Percentiles rank a stretch among this genome's conserved stretches.
Evolutionary conservation across 1,139 yeast genomes (phyloP).

Genomic region (Blastobotrys apis): DNA sequence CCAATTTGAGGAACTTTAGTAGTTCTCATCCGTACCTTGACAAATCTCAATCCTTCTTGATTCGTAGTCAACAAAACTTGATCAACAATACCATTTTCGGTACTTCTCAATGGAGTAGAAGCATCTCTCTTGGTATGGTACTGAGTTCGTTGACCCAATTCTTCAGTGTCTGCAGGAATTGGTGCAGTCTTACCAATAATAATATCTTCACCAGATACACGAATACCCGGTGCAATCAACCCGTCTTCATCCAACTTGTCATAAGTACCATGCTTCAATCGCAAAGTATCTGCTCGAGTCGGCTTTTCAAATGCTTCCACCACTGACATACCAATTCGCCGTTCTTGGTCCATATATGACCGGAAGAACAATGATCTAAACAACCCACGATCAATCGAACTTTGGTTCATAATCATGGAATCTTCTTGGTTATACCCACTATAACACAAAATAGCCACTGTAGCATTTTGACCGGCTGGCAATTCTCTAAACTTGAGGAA

Average conservation of each 20-base stretch:
- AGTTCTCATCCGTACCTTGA: slow-evolving; percentile 97
- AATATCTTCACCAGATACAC: slow-evolving; percentile 98
- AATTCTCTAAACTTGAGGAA: slow-evolving; percentile 93
- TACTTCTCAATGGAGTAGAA: slow-evolving; percentile 91
- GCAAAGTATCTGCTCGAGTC: slow-evolving; percentile 84
- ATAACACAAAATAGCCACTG: slow-evolving; percentile 96
- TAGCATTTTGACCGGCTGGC: slow-evolving; percentile 99
- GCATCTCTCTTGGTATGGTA: slow-evolving; percentile 98
- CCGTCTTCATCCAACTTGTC: slow-evolving; percentile 99
- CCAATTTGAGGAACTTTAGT: slow-evolving; percentile 98
- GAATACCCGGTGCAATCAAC: slow-evolving; percentile 93
- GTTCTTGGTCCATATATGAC: slow-evolving; percentile 97
- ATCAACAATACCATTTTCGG: slow-evolving; percentile 97
- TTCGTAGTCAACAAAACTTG: slow-evolving; percentile 95
- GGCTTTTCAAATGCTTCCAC: slow-evolving; percentile 97
- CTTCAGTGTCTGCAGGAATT: slow-evolving; percentile 96
- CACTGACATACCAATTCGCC: slow-evolving; percentile 96
- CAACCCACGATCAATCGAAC: slow-evolving; percentile 93
- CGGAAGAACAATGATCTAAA: slow-evolving; percentile 94
- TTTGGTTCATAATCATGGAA: slow-evolving; percentile 99
- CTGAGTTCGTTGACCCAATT: slow-evolving; percentile 95
- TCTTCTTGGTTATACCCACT: slow-evolving; percentile 99
- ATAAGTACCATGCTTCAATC: slow-evolving; percentile 96
- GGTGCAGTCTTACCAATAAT: slow-evolving; percentile 98
- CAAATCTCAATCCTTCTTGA: slow-evolving; percentile 96